A percentile compares a stretch with the other conserved stretches of the same genome.
Conservation (phyloP, 2,329 filamentous ascomycete species). For the Sporothrix inflata region DNA sequence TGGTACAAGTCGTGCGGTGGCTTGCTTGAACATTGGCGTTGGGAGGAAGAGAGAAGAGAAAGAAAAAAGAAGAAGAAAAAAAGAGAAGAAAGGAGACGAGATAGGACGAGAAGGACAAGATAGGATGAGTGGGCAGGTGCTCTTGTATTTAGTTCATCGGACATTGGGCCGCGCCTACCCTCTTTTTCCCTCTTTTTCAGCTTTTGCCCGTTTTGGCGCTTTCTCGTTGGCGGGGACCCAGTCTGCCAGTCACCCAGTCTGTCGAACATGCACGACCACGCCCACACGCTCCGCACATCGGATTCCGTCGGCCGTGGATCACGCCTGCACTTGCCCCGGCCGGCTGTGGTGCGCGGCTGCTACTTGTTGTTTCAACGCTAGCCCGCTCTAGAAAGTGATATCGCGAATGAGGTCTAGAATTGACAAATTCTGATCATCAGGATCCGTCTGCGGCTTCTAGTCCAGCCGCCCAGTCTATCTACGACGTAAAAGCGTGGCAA, state of each 20-base stretch:
- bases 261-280: conserved; percentile 2
- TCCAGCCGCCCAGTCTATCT: not conserved
- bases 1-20: conserved; percentile 21
- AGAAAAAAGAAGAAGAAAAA: not conserved
- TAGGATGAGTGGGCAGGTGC: not conserved
- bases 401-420: not conserved
- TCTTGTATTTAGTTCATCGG: conserved; percentile 18
- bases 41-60: not conserved
- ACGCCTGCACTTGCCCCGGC: not conserved
- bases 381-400: not conserved
- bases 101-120: not conserved
- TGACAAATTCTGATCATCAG: not conserved
- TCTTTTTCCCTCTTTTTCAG: not conserved
- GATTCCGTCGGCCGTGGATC: conserved; percentile 10
- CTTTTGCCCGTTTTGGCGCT: conserved; percentile 20
- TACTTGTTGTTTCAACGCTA: not conserved
- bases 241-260: conserved; percentile 1
- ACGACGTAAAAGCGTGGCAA: not conserved
- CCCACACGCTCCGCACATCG: conserved; percentile 21
- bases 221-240: conserved; percentile 10
- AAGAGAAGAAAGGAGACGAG: not conserved
- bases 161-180: conserved; percentile 8
- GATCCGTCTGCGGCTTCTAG: not conserved
- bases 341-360: not conserved
- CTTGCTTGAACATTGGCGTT: conserved; percentile 27